Evolutionary conservation across 352 stramenopile species (phyloP).

Genomic region (Phytophthora melonis): DNA sequence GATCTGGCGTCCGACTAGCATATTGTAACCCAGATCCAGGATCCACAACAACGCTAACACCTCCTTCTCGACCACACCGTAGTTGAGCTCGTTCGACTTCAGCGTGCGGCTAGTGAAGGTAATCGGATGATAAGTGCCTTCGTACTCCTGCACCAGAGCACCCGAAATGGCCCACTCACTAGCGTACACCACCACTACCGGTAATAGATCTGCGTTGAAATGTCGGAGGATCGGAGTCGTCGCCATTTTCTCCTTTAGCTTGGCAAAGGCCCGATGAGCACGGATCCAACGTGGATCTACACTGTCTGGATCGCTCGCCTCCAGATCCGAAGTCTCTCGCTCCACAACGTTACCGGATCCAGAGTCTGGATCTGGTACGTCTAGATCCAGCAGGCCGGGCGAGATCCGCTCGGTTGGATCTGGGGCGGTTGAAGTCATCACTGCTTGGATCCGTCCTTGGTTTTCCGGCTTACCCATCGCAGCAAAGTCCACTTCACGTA

Average conservation of each 20-base stretch:
- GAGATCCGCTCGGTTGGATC: too few species aligned
- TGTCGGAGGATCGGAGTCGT: neutral
- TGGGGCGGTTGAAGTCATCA: too few species aligned
- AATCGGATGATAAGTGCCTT: neutral
- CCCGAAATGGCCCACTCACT: neutral
- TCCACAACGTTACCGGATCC: too few species aligned
- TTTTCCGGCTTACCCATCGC: too few species aligned
- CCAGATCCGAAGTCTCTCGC: too few species aligned
- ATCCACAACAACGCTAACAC: slow-evolving; percentile 4
- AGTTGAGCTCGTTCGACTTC: slow-evolving; percentile 21
- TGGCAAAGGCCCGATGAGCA: neutral
- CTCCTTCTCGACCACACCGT: slow-evolving; percentile 11
- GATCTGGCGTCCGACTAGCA: slow-evolving; percentile 2
- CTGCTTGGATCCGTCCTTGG: too few species aligned
- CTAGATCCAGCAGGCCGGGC: too few species aligned
- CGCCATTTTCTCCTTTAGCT: neutral
- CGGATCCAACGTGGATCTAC: neutral
- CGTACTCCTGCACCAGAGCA: neutral
- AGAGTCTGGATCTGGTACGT: too few species aligned
- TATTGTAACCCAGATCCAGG: slow-evolving; percentile 7
- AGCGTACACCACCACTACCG: neutral
- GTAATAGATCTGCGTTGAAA: neutral
- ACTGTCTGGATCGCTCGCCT: neutral
- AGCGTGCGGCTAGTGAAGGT: slow-evolving; percentile 11
- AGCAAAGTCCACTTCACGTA: too few species aligned